phyloP scores from a whole-genome alignment of 768 basidiomycete genomes.

The Tricholoma flavovirens region DNA sequence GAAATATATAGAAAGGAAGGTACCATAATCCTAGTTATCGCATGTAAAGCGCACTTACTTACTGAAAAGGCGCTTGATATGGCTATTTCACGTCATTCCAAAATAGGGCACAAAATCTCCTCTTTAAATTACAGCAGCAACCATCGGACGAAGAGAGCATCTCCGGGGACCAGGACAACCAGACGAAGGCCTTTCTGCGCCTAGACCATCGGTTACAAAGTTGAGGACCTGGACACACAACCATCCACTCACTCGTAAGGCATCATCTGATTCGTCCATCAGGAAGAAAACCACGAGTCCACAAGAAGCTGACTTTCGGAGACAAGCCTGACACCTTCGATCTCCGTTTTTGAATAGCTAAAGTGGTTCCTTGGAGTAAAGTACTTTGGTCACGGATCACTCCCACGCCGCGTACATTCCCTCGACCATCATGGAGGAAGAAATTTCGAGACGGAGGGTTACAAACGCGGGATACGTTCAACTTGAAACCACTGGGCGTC shows the following conservation, averaged over 20 bases:
- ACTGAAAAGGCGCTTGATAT: conserved; percentile 12
- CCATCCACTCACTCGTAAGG: no score
- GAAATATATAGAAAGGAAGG: conserved; percentile 8
- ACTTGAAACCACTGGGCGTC: no score
- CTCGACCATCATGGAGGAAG: not conserved
- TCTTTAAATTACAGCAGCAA: not conserved
- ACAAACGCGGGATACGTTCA: no score
- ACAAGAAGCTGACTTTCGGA: not conserved
- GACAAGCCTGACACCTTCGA: not conserved
- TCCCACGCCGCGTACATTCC: not conserved
- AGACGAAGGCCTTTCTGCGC: not conserved
- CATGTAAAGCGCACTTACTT: conserved; percentile 9
- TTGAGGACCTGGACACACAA: no score
- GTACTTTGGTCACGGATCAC: no score
- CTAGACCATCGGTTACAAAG: no score
- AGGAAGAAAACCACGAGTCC: not conserved
- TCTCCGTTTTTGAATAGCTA: not conserved
- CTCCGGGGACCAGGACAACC: conserved; percentile 2
- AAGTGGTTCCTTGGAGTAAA: not conserved
- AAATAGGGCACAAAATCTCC: conserved; percentile 9
- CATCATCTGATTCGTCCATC: not conserved
- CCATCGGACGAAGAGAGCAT: conserved; percentile 9
- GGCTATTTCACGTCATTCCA: conserved; percentile 9
- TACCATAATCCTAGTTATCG: conserved; percentile 9
- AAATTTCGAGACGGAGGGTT: no score